phyloP scores from a whole-genome alignment of 2,329 filamentous ascomycete species.

The Aspergillus texensis region DNA sequence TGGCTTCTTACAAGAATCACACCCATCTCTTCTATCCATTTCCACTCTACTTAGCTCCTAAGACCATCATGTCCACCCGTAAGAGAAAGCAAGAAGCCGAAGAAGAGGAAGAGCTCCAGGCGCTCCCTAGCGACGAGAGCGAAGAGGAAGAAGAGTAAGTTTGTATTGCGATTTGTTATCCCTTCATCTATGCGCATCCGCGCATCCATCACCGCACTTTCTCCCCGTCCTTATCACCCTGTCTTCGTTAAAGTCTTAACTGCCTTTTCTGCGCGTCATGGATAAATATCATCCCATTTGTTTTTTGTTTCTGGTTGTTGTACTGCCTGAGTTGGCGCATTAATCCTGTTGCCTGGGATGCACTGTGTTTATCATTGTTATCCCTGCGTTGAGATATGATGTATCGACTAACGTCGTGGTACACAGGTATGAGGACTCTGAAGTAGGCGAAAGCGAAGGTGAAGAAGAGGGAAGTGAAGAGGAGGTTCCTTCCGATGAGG shows the following conservation, averaged over 20 bases:
- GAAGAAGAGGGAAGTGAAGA: slow-evolving; percentile 32
- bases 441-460: slow-evolving; percentile 29
- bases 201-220: not conserved
- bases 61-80: slow-evolving; percentile 47
- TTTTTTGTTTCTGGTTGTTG: not conserved
- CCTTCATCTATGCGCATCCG: not conserved
- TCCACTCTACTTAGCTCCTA: slow-evolving; percentile 8
- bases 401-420: not conserved
- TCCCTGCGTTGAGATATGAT: not conserved
- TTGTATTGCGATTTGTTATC: not conserved
- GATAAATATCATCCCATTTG: not conserved
- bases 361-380: not conserved
- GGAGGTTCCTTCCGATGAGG: slow-evolving; percentile 17
- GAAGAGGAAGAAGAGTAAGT: slow-evolving; percentile 55
- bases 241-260: not conserved
- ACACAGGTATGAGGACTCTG: slow-evolving; percentile 40
- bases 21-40: slow-evolving; percentile 10
- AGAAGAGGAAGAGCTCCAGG: slow-evolving; percentile 51
- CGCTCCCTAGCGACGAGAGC: slow-evolving; percentile 53
- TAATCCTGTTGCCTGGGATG: not conserved
- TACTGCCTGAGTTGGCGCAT: not conserved
- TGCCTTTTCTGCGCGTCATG: not conserved
- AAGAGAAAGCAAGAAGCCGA: slow-evolving; percentile 55
- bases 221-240: not conserved
- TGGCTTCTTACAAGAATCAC: slow-evolving; percentile 6